phyloP scores from a whole-genome alignment of 441 rosid species.

The Populus hybrid region DNA sequence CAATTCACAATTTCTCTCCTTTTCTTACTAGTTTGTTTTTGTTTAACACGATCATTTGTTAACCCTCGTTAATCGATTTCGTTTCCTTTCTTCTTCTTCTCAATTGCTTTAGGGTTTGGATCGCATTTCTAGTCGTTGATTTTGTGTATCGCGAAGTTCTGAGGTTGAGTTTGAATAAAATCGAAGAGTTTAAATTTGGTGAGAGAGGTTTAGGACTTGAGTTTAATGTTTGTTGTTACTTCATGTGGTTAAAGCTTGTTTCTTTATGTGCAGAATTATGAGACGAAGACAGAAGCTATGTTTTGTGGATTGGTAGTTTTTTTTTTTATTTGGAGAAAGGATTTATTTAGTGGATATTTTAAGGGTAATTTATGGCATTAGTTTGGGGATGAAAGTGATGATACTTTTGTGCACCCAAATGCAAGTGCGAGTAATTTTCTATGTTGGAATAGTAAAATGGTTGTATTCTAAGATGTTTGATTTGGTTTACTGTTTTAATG shows the following conservation, averaged over 20 bases:
- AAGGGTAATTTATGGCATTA: background rate
- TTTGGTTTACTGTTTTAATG: background rate
- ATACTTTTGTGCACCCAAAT: background rate
- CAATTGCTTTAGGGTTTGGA: slow-evolving; percentile 13
- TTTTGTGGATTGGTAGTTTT: background rate
- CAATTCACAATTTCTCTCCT: slow-evolving; percentile 1
- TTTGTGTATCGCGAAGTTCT: background rate
- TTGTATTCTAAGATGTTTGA: background rate
- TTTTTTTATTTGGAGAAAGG: background rate
- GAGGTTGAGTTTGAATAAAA: background rate
- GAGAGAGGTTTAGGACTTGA: background rate
- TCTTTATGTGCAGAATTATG: background rate
- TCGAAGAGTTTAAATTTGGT: background rate
- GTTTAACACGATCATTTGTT: background rate
- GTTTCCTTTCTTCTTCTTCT: background rate
- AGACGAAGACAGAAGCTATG: background rate
- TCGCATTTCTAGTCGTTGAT: slow-evolving; percentile 5
- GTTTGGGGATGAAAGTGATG: background rate
- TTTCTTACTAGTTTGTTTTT: background rate
- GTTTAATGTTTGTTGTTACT: background rate
- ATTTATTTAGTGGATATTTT: too few species aligned
- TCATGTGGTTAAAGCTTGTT: background rate
- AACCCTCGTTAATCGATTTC: background rate
- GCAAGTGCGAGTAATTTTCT: background rate
- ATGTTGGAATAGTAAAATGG: background rate